phyloP scores from a whole-genome alignment of 75 land plant genomes.

The Chamaecyparis obtusa region DNA sequence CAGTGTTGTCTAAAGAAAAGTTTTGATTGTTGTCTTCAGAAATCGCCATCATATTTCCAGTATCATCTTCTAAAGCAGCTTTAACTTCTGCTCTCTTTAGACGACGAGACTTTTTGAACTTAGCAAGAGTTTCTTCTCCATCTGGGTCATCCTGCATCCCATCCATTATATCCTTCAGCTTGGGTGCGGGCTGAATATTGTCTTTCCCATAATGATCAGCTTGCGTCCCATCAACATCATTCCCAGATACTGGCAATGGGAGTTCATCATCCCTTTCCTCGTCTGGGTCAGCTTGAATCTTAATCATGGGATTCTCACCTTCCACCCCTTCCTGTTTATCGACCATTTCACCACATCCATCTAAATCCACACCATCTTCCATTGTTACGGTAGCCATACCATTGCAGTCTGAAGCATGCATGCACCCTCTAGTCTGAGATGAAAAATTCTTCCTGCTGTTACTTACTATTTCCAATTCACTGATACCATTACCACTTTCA shows the following conservation, averaged over 20 bases:
- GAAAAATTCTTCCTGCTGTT: background rate
- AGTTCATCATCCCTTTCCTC: background rate
- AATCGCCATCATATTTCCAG: background rate
- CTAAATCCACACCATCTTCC: slow-evolving; percentile 6
- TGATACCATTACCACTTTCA: background rate
- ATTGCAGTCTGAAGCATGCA: background rate
- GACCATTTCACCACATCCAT: slow-evolving; percentile 8
- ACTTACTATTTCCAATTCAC: slow-evolving; percentile 8
- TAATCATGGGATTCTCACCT: background rate
- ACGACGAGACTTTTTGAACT: slow-evolving; percentile 6
- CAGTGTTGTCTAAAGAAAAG: background rate
- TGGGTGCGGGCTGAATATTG: background rate
- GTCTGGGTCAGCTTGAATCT: background rate
- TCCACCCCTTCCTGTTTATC: background rate
- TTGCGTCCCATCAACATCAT: background rate
- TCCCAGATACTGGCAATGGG: background rate
- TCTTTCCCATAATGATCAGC: background rate
- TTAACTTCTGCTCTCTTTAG: slow-evolving; percentile 1
- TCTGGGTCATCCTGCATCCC: slow-evolving; percentile 12
- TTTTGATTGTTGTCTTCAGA: background rate
- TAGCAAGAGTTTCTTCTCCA: slow-evolving; percentile 13
- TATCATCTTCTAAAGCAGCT: background rate
- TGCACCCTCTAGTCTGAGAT: too few relatives aligned
- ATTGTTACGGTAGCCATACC: slow-evolving; percentile 11
- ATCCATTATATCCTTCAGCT: background rate